A percentile compares a stretch with the other conserved stretches of the same genome.
Conservation (phyloP, 345 rosid species). For the Melastoma malabathricum region DNA sequence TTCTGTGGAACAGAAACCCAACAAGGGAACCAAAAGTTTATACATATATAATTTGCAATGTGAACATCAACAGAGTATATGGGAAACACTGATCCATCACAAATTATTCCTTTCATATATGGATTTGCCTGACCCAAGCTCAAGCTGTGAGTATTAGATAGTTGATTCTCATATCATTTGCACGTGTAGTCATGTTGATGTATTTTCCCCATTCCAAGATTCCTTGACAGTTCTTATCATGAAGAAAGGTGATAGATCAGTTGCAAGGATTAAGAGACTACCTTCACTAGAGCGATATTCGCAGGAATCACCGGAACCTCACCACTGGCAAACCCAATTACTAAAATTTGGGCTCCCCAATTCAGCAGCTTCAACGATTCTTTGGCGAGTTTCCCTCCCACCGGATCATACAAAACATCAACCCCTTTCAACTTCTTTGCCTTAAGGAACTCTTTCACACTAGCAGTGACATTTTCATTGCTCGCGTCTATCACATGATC, state of each 20-base stretch:
- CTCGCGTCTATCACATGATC: conserved; percentile 74
- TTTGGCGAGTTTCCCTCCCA: conserved; percentile 69
- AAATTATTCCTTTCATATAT: too few relatives aligned
- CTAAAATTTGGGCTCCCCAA: conserved; percentile 88
- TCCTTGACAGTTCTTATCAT: background rate
- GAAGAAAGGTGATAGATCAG: background rate
- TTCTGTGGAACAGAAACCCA: conserved; percentile 37
- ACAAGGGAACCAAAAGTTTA: background rate
- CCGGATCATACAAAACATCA: conserved; percentile 81
- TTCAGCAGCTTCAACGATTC: conserved; percentile 70
- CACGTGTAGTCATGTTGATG: background rate
- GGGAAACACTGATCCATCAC: too few relatives aligned
- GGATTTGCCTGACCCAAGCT: too few relatives aligned
- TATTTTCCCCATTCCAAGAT: too few relatives aligned
- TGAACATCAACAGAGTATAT: too few relatives aligned
- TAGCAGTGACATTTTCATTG: conserved; percentile 43
- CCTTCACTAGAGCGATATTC: conserved; percentile 89
- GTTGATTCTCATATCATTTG: conserved; percentile 2
- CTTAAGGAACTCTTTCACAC: conserved; percentile 70
- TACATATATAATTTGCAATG: too few relatives aligned
- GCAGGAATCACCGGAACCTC: conserved; percentile 74
- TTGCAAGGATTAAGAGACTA: conserved; percentile 10
- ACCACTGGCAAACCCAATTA: conserved; percentile 90
- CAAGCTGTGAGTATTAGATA: background rate
- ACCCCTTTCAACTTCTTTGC: conserved; percentile 67